Evolutionary conservation across 768 basidiomycete genomes (phyloP).

Genomic region (Lentinula raphanica): DNA sequence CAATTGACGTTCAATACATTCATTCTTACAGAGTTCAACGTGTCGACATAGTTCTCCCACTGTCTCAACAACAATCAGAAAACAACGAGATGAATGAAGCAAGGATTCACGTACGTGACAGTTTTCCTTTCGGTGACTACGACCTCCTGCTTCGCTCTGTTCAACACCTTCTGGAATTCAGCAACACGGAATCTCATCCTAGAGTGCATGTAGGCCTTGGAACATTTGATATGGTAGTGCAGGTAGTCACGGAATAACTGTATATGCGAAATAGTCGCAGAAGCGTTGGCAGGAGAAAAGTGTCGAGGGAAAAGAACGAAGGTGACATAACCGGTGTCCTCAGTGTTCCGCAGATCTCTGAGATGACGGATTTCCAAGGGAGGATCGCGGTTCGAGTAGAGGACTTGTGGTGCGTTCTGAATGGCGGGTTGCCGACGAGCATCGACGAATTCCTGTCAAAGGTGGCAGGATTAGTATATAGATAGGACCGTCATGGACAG

Average conservation of each 20-base stretch:
- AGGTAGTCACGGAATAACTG: conserved; percentile 97
- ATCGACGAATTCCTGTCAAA: conserved; percentile 90
- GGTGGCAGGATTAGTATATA: conserved; percentile 6
- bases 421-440: conserved; percentile 90
- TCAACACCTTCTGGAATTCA: conserved; percentile 94
- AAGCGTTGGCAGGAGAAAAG: conserved; percentile 65
- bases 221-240: conserved; percentile 99
- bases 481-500: not conserved
- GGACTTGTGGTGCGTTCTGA: conserved; percentile 95
- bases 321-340: conserved; percentile 94
- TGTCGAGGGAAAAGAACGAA: conserved; percentile 98
- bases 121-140: conserved; percentile 84
- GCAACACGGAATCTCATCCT: conserved; percentile 91
- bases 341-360: conserved; percentile 71
- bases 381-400: conserved; percentile 91
- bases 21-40: not conserved
- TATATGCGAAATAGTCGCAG: conserved; percentile 86
- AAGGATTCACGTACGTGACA: conserved; percentile 55
- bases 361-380: conserved; percentile 94
- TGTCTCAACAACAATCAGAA: not conserved
- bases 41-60: conserved; percentile 7
- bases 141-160: conserved; percentile 91
- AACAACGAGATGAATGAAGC: not conserved
- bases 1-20: not conserved
- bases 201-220: conserved; percentile 98